phyloP scores from a whole-genome alignment of 345 rosid species.

The Eucalyptus tenuipes region DNA sequence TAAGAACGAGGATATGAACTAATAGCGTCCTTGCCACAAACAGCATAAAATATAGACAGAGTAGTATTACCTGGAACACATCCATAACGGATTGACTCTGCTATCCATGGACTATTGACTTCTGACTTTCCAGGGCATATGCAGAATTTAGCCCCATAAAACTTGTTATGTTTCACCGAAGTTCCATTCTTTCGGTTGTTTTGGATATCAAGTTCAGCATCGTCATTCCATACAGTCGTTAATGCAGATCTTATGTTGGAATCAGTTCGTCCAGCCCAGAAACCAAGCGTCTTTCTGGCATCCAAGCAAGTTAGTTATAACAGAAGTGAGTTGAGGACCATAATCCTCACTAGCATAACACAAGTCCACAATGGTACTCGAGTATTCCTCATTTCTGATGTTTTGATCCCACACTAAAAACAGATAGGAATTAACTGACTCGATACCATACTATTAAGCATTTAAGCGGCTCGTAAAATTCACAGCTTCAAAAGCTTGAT shows the following conservation, averaged over 20 bases:
- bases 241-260: neutral
- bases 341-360: neutral
- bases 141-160: constrained; percentile 4
- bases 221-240: neutral
- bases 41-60: neutral
- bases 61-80: constrained; percentile 7
- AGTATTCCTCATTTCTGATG: neutral
- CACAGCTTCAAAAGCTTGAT: neutral
- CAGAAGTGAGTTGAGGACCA: neutral
- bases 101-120: neutral
- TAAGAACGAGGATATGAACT: neutral
- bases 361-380: neutral
- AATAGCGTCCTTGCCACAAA: neutral
- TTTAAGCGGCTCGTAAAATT: neutral
- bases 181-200: neutral
- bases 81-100: constrained; percentile 3
- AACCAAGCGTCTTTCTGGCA: neutral
- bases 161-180: neutral
- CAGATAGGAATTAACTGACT: neutral
- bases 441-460: neutral
- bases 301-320: neutral
- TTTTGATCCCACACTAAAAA: neutral
- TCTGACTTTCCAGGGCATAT: neutral
- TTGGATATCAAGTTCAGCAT: neutral
- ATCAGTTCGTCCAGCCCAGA: neutral